Conservation (phyloP, 306 rosid species). For the Gleditsia sinensis region DNA sequence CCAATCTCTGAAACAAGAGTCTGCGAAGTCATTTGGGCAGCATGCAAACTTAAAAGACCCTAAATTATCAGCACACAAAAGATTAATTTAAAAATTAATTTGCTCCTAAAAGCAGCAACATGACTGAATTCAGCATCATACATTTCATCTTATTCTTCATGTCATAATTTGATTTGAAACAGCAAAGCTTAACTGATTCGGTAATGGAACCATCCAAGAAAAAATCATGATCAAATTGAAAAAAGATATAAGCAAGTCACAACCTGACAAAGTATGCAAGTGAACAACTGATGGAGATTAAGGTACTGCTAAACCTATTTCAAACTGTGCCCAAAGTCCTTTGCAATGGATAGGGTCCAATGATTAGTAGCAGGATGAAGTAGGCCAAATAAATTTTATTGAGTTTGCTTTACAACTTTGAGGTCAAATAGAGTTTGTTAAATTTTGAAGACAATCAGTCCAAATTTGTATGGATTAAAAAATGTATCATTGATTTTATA, state of each 20-base stretch:
- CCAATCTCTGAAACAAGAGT: neutral
- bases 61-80: neutral
- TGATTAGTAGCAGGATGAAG: too few relatives aligned
- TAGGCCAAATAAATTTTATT: too few relatives aligned
- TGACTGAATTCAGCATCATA: neutral
- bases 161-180: constrained; percentile 19
- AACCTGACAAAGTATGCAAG: too few relatives aligned
- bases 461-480: too few relatives aligned
- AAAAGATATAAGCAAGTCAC: constrained; percentile 13
- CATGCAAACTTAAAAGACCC: constrained; percentile 18
- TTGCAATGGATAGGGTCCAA: too few relatives aligned
- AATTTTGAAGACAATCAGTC: too few relatives aligned
- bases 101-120: neutral
- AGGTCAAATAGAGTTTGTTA: too few relatives aligned
- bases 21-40: constrained; percentile 4
- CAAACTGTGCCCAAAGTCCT: too few relatives aligned
- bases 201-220: constrained; percentile 12
- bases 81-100: constrained; percentile 1
- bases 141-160: neutral
- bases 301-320: too few relatives aligned
- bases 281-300: too few relatives aligned
- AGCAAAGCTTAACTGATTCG: neutral
- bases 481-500: too few relatives aligned
- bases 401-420: too few relatives aligned
- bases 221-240: neutral